These are phyloP conservation scores for Eucalyptus cloeziana DNA, from an alignment of 345 rosid species.

Conservation along the genomic window DNA sequence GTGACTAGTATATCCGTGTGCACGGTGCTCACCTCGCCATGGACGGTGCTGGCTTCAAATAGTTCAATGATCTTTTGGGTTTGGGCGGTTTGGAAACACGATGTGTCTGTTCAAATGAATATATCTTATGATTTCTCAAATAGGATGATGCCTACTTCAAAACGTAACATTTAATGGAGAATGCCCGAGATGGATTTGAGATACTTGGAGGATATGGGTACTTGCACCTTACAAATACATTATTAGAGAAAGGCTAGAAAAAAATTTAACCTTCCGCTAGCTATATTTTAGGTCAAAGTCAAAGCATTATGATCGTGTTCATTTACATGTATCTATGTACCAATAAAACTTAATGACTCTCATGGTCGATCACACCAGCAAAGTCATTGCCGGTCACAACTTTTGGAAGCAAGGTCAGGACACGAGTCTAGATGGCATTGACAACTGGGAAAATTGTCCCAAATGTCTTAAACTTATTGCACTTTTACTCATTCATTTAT, in stretches of 20 bases:
- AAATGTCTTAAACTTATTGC: accelerated
- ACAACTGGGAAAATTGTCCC: too few relatives aligned
- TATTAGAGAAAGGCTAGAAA: background rate
- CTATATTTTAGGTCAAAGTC: background rate
- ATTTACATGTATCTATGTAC: background rate
- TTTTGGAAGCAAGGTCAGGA: background rate
- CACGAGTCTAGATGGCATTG: background rate
- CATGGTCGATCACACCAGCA: background rate
- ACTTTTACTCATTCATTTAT: too few relatives aligned
- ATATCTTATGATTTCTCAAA: background rate
- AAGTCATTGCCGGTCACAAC: background rate
- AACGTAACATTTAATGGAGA: too few relatives aligned
- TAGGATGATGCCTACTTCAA: background rate
- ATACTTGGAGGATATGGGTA: background rate
- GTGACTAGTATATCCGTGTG: background rate
- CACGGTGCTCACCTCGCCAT: background rate
- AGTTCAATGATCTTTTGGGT: background rate
- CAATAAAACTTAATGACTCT: background rate
- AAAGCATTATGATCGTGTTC: background rate
- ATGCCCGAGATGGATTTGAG: background rate
- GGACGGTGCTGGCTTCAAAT: background rate
- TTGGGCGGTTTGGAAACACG: background rate
- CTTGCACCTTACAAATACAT: background rate
- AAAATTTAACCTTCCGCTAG: background rate
- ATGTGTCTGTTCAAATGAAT: accelerated